Percentiles rank a stretch among this genome's conserved stretches.
These are phyloP conservation scores for Begonia peltatifolia DNA, from an alignment of 306 rosid species.

Conservation along the genomic window DNA sequence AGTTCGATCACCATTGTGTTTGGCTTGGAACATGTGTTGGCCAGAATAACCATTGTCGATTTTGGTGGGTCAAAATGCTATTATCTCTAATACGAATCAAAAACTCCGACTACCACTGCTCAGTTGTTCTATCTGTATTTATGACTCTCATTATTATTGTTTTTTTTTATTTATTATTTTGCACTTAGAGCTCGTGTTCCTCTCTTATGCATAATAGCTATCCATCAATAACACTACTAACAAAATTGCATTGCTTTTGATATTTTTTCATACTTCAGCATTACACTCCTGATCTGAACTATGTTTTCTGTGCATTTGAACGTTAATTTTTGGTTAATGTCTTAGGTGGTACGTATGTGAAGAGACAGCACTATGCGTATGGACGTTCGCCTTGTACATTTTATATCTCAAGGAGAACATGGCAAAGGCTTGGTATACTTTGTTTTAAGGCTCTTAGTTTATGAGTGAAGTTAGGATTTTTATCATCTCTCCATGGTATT, in stretches of 20 bases:
- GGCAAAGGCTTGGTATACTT: slow-evolving; percentile 49
- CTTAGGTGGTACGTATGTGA: slow-evolving; percentile 90
- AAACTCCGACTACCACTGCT: not conserved
- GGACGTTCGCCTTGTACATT: slow-evolving; percentile 75
- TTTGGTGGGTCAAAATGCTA: slow-evolving; percentile 59
- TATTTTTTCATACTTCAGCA: too few relatives aligned
- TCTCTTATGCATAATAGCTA: too few relatives aligned
- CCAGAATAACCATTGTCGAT: slow-evolving; percentile 78
- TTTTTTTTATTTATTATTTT: too few relatives aligned
- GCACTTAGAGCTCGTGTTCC: too few relatives aligned
- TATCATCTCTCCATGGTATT: slow-evolving; percentile 15
- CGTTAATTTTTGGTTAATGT: slow-evolving; percentile 5
- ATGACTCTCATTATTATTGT: too few relatives aligned
- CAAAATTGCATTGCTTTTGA: too few relatives aligned
- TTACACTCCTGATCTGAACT: too few relatives aligned
- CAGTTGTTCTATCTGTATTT: not conserved
- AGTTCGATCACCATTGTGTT: slow-evolving; percentile 98
- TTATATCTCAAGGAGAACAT: slow-evolving; percentile 56
- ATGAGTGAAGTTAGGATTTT: too few relatives aligned
- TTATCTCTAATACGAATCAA: not conserved
- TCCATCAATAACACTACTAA: too few relatives aligned
- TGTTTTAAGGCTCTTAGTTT: too few relatives aligned
- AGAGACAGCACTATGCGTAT: slow-evolving; percentile 82
- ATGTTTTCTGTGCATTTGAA: too few relatives aligned
- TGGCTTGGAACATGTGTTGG: slow-evolving; percentile 99